Percentiles rank a stretch among this genome's conserved stretches.
Evolutionary conservation across 768 basidiomycete species (phyloP).

Genomic region (Guyanaporus albipodus): DNA sequence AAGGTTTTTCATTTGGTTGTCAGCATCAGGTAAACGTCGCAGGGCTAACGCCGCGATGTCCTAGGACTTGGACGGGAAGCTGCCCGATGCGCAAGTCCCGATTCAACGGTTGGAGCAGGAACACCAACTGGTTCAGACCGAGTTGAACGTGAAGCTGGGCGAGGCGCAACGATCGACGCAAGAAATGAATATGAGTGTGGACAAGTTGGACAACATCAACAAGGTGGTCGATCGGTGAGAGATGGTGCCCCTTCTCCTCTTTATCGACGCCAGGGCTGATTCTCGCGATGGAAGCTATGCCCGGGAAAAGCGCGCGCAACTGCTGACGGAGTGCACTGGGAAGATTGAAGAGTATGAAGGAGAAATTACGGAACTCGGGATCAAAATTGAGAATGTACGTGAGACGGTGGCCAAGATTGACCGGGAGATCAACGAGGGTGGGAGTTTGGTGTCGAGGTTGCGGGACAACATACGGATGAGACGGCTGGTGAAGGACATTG

Average conservation of each 20-base stretch:
- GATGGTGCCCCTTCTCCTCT: neutral
- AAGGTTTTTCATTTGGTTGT: constrained; percentile 40
- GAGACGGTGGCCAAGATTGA: constrained; percentile 55
- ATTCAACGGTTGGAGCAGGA: constrained; percentile 60
- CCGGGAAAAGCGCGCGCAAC: constrained; percentile 58
- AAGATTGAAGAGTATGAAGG: constrained; percentile 47
- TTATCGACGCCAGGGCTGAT: neutral
- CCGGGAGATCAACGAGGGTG: constrained; percentile 75
- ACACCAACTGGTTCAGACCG: constrained; percentile 45
- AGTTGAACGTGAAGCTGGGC: constrained; percentile 44
- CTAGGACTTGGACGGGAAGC: constrained; percentile 62
- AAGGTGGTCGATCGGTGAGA: constrained; percentile 61
- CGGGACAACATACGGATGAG: constrained; percentile 83
- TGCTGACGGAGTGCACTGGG: constrained; percentile 55
- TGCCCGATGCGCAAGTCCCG: constrained; percentile 58
- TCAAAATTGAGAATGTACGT: constrained; percentile 40
- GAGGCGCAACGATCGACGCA: constrained; percentile 56
- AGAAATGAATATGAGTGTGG: constrained; percentile 61
- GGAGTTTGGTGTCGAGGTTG: constrained; percentile 62
- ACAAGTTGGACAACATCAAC: constrained; percentile 58
- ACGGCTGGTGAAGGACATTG: constrained; percentile 62
- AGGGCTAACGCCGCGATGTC: neutral
- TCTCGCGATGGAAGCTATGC: constrained; percentile 53
- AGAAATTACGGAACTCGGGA: constrained; percentile 40
- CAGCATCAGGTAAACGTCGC: too few relatives aligned